phyloP scores from a whole-genome alignment of 2,329 filamentous ascomycete species.

The Fusarium sarcochroum region DNA sequence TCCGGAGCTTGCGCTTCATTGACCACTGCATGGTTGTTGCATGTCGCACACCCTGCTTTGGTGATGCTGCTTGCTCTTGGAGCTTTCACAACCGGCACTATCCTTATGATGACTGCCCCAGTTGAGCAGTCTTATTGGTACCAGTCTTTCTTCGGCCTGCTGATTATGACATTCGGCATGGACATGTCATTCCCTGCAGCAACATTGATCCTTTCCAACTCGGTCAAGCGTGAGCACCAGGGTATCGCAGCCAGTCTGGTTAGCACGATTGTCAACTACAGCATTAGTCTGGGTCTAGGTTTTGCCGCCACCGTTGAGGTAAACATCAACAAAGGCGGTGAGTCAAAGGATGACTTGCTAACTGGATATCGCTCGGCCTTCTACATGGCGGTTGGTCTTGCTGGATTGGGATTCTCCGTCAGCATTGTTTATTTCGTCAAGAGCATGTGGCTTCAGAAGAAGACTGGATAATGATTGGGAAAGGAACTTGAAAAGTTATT shows the following conservation, averaged over 20 bases:
- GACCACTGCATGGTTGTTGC: constrained; percentile 59
- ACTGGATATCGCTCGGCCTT: constrained; percentile 31
- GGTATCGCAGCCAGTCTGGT: constrained; percentile 68
- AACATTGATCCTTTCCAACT: constrained; percentile 71
- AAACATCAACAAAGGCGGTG: constrained; percentile 49
- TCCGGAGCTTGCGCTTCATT: constrained; percentile 62
- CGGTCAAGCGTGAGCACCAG: constrained; percentile 61
- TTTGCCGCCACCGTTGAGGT: constrained; percentile 75
- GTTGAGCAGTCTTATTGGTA: constrained; percentile 73
- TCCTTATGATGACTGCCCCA: constrained; percentile 63
- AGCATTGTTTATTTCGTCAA: constrained; percentile 35
- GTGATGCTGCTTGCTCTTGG: constrained; percentile 62
- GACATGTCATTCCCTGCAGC: constrained; percentile 76
- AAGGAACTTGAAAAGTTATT: neutral
- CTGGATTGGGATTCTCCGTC: constrained; percentile 24
- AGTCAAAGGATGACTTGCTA: constrained; percentile 22
- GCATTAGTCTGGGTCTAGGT: constrained; percentile 75
- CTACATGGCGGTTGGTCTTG: constrained; percentile 34
- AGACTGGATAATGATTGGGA: neutral
- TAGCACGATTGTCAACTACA: constrained; percentile 77
- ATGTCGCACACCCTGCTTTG: constrained; percentile 49
- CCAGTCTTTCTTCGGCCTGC: constrained; percentile 70
- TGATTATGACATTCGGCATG: constrained; percentile 74
- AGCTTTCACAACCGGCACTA: constrained; percentile 59
- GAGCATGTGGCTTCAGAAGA: constrained; percentile 20